A percentile compares a stretch with the other conserved stretches of the same genome.
phyloP scores from a whole-genome alignment of 768 basidiomycete species.

The Podaxis carcinomalis region DNA sequence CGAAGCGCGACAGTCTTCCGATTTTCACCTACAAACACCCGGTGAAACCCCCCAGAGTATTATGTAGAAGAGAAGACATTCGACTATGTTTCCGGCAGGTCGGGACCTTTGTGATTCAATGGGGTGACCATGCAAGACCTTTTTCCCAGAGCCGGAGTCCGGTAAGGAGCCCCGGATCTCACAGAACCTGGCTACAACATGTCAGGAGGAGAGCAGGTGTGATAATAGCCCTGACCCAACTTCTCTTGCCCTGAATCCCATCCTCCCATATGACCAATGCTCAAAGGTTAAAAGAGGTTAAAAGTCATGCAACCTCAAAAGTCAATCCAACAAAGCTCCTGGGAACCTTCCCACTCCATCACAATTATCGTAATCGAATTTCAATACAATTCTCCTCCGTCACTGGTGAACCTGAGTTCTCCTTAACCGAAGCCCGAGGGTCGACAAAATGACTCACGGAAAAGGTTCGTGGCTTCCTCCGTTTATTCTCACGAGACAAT shows the following conservation, averaged over 20 bases:
- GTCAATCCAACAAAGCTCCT: neutral
- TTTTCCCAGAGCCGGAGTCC: too few species aligned
- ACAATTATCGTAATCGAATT: neutral
- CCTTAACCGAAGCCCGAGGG: neutral
- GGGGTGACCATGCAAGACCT: too few species aligned
- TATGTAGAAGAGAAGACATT: too few species aligned
- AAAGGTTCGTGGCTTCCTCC: neutral
- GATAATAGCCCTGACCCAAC: too few species aligned
- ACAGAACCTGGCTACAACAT: too few species aligned
- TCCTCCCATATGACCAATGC: neutral
- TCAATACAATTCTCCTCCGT: neutral
- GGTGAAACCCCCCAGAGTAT: too few species aligned
- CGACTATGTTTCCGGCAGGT: too few species aligned
- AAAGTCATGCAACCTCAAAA: neutral
- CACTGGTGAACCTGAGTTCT: neutral
- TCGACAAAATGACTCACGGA: neutral
- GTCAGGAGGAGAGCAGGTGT: too few species aligned
- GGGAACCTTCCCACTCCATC: neutral
- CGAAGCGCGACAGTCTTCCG: too few species aligned
- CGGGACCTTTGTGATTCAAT: too few species aligned
- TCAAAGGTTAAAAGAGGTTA: neutral
- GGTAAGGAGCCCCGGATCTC: too few species aligned
- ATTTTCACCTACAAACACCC: too few species aligned
- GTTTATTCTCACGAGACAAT: neutral
- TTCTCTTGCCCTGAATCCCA: neutral